Conservation (phyloP, 768 basidiomycete species). For the Cystobasidium ongulense region DNA sequence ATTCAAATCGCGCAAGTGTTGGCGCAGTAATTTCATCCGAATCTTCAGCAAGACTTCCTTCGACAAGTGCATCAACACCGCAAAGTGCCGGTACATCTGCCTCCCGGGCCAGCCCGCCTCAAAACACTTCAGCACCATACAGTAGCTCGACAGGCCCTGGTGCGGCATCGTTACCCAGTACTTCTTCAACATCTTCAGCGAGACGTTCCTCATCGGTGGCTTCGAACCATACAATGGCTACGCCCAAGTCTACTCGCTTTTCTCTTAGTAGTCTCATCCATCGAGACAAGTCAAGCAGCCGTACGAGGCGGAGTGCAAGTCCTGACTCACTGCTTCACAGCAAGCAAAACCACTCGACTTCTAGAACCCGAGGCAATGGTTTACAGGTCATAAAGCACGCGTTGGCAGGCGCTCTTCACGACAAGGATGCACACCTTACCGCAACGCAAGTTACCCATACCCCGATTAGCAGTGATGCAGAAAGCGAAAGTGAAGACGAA, state of each 20-base stretch:
- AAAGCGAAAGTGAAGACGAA: conserved; percentile 24
- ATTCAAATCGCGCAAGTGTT: not conserved
- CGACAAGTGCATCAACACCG: not conserved
- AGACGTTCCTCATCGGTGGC: conserved; percentile 3
- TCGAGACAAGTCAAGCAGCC: conserved; percentile 22
- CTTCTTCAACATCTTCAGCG: not conserved
- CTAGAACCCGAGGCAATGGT: conserved; percentile 43
- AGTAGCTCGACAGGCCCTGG: not conserved
- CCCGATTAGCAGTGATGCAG: conserved; percentile 11
- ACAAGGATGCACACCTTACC: not conserved
- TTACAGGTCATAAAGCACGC: conserved; percentile 45
- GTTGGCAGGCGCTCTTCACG: not conserved
- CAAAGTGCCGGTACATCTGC: not conserved
- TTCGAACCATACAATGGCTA: not conserved
- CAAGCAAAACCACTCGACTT: conserved; percentile 20
- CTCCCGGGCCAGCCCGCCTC: not conserved
- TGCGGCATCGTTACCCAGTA: not conserved
- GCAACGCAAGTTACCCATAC: not conserved
- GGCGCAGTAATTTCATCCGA: no score
- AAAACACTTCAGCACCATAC: not conserved
- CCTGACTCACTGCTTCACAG: not conserved
- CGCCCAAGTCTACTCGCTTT: conserved; percentile 23
- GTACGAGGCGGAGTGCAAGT: not conserved
- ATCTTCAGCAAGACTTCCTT: not conserved
- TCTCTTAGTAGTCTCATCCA: conserved; percentile 11